These are phyloP conservation scores for Crucihimalaya himalaica DNA, from an alignment of 345 rosid genomes.

Conservation along the genomic window DNA sequence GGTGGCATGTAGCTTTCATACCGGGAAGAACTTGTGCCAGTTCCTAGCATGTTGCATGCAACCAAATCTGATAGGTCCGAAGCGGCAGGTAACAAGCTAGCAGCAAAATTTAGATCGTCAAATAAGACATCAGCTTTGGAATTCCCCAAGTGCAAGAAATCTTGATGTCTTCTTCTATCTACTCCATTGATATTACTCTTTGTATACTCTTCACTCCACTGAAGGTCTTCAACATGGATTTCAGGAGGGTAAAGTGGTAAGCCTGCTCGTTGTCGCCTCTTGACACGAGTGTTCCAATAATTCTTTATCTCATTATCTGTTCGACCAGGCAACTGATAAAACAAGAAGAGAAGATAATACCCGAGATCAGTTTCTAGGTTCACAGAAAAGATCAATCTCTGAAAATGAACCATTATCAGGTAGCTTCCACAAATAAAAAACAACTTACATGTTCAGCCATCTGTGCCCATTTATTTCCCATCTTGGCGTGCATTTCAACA, in stretches of 20 bases:
- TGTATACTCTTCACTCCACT: conserved; percentile 56
- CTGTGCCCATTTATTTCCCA: conserved; percentile 99
- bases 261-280: conserved; percentile 93
- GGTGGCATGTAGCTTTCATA: conserved; percentile 62
- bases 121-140: conserved; percentile 66
- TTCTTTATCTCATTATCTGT: conserved; percentile 99
- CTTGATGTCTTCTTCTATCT: conserved; percentile 57
- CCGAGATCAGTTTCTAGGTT: background rate
- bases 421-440: conserved; percentile 5
- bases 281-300: conserved; percentile 97
- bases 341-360: background rate
- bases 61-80: conserved; percentile 68
- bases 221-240: conserved; percentile 59
- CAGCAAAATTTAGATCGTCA: conserved; percentile 63
- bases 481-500: conserved; percentile 83
- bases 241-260: conserved; percentile 96
- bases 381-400: background rate
- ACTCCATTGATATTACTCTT: conserved; percentile 39
- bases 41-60: conserved; percentile 58
- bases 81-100: conserved; percentile 52
- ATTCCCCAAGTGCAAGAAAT: conserved; percentile 54
- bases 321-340: conserved; percentile 86
- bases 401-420: background rate
- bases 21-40: conserved; percentile 59
- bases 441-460: conserved; percentile 90